phyloP scores from a whole-genome alignment of 179 eudicot species.

The Kewa caespitosa region DNA sequence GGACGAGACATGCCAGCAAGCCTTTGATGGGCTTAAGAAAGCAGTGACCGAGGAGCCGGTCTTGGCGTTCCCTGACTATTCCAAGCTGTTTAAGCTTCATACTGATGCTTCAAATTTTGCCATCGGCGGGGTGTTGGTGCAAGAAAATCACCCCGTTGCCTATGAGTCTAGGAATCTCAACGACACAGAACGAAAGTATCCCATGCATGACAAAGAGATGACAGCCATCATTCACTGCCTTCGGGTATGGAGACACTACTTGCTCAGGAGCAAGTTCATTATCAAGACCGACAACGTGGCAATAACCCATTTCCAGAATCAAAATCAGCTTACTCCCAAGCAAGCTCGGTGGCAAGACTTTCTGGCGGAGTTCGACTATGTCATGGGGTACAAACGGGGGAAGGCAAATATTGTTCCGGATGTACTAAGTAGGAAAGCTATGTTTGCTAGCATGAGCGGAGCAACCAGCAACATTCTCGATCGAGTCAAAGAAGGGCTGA shows the following conservation, averaged over 20 bases:
- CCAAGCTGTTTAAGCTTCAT: too few species aligned
- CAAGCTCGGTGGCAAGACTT: conserved; percentile 9
- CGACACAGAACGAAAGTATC: too few species aligned
- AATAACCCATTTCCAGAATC: background rate
- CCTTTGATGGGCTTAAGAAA: background rate
- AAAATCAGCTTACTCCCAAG: background rate
- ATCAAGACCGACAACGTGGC: background rate
- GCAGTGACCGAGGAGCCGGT: background rate
- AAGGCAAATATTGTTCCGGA: background rate
- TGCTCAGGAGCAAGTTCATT: background rate
- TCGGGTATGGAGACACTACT: background rate
- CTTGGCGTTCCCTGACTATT: background rate
- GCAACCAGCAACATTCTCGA: background rate
- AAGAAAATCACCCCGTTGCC: too few species aligned
- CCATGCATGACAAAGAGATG: too few species aligned
- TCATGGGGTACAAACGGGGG: background rate
- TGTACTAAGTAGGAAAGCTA: background rate
- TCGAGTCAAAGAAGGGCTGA: background rate
- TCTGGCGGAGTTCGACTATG: background rate
- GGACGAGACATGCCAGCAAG: background rate
- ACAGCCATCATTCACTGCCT: background rate
- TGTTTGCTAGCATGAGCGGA: background rate
- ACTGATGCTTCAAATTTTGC: too few species aligned
- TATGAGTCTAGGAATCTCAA: too few species aligned
- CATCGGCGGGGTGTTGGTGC: too few species aligned